Evolutionary conservation across 805 yeast species (phyloP).

Genomic region (Jamesozyma hellenica): DNA sequence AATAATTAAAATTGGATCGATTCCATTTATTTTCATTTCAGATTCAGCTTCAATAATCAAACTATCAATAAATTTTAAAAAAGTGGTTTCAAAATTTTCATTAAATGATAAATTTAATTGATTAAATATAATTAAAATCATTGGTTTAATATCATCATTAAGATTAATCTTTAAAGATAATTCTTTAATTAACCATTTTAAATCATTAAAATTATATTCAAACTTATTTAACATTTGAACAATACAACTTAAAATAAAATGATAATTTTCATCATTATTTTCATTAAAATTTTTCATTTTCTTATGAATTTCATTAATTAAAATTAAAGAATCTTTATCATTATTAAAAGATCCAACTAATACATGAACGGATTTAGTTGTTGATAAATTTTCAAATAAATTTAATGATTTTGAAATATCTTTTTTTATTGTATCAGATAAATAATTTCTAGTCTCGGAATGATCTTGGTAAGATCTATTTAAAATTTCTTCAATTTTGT

Average conservation of each 20-base stretch:
- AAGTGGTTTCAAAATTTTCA: slow-evolving; percentile 12
- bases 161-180: slow-evolving; percentile 13
- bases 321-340: slow-evolving; percentile 10
- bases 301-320: slow-evolving; percentile 12
- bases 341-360: slow-evolving; percentile 17
- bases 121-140: slow-evolving; percentile 15
- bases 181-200: slow-evolving; percentile 19
- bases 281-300: slow-evolving; percentile 6
- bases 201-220: slow-evolving; percentile 17
- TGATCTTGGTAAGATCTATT: slow-evolving; percentile 24
- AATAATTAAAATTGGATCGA: slow-evolving; percentile 15
- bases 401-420: slow-evolving; percentile 13
- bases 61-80: slow-evolving; percentile 13
- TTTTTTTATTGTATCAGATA: slow-evolving; percentile 8
- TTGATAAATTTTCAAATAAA: slow-evolving; percentile 15
- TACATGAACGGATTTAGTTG: slow-evolving; percentile 11
- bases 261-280: slow-evolving; percentile 13
- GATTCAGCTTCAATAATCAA: slow-evolving; percentile 21
- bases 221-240: slow-evolving; percentile 23
- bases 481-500: slow-evolving; percentile 14
- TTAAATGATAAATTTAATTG: slow-evolving; percentile 10
- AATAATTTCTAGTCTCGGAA: slow-evolving; percentile 13
- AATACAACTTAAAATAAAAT: slow-evolving; percentile 16
- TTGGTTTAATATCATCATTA: slow-evolving; percentile 14
- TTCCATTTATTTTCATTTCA: slow-evolving; percentile 16